Percentiles rank a stretch among this genome's conserved stretches.
phyloP scores from a whole-genome alignment of 2,329 filamentous ascomycete species.

The Setomelanomma holmii region DNA sequence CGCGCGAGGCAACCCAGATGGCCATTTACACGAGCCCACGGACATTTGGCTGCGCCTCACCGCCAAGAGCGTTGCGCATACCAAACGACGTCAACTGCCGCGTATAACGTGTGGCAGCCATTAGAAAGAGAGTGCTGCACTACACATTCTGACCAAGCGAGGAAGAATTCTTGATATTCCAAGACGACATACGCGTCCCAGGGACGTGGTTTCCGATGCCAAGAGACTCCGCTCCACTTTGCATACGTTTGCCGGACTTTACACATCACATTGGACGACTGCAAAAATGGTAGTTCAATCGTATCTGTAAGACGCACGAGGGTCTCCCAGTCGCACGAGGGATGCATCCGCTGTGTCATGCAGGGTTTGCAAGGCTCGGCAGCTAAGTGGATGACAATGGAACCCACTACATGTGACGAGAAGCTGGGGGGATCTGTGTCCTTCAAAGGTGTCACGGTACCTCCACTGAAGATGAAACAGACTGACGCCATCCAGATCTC shows the following conservation, averaged over 20 bases:
- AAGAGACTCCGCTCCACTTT: conserved; percentile 2
- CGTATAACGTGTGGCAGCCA: conserved; percentile 25
- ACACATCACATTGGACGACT: background rate
- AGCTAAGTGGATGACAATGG: conserved; percentile 3
- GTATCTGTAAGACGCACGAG: background rate
- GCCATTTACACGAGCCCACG: conserved; percentile 5
- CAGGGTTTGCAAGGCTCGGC: conserved; percentile 19
- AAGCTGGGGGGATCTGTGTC: conserved; percentile 1
- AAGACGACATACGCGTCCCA: conserved; percentile 13
- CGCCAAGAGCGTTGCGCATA: conserved; percentile 25
- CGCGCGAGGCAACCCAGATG: conserved; percentile 13
- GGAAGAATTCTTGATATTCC: conserved; percentile 1
- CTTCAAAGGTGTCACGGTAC: background rate
- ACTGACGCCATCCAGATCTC: background rate
- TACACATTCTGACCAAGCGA: background rate
- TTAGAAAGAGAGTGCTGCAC: conserved; percentile 1
- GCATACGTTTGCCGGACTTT: background rate
- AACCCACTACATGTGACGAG: conserved; percentile 7
- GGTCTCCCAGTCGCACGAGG: background rate
- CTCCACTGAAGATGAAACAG: background rate
- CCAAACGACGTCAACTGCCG: conserved; percentile 32
- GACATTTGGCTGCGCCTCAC: conserved; percentile 24
- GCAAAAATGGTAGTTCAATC: background rate
- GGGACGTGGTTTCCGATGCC: conserved; percentile 2
- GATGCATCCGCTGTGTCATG: conserved; percentile 8